A percentile compares a stretch with the other conserved stretches of the same genome.
Evolutionary conservation across 148 eudicot genomes (phyloP).

Genomic region (Camellia sinensis): DNA sequence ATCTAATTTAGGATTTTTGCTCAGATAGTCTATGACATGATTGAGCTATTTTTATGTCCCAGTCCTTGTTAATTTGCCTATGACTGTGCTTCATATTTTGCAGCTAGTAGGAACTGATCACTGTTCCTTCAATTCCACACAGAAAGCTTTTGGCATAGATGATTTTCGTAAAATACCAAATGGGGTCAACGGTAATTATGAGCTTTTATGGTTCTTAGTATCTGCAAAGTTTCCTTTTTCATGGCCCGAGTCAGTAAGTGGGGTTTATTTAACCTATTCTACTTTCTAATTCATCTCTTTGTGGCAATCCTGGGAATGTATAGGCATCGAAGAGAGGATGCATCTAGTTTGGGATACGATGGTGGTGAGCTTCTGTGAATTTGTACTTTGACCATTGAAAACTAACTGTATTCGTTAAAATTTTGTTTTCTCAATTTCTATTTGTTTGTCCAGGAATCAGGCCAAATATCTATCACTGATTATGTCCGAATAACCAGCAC

Average conservation of each 20-base stretch:
- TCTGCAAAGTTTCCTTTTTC: neutral
- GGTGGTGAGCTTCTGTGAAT: constrained; percentile 65
- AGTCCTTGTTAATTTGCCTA: neutral
- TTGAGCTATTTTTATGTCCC: neutral
- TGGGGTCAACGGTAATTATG: constrained; percentile 81
- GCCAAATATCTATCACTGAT: constrained; percentile 81
- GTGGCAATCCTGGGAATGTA: neutral
- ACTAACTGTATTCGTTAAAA: neutral
- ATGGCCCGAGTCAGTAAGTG: neutral
- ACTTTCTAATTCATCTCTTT: neutral
- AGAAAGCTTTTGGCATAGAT: constrained; percentile 76
- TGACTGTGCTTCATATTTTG: constrained; percentile 17
- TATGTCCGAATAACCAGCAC: constrained; percentile 94
- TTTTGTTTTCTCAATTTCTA: neutral
- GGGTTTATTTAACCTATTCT: neutral
- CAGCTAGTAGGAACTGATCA: constrained; percentile 99
- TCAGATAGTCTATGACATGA: neutral
- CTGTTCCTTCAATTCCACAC: constrained; percentile 87
- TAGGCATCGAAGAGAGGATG: constrained; percentile 98
- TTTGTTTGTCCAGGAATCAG: constrained; percentile 60
- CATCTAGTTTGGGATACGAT: constrained; percentile 88
- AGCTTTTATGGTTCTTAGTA: neutral
- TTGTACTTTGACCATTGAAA: neutral
- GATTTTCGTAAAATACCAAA: constrained; percentile 97
- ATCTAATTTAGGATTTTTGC: neutral